Conservation (phyloP, 345 rosid genomes). For the Ceriops tagal region DNA sequence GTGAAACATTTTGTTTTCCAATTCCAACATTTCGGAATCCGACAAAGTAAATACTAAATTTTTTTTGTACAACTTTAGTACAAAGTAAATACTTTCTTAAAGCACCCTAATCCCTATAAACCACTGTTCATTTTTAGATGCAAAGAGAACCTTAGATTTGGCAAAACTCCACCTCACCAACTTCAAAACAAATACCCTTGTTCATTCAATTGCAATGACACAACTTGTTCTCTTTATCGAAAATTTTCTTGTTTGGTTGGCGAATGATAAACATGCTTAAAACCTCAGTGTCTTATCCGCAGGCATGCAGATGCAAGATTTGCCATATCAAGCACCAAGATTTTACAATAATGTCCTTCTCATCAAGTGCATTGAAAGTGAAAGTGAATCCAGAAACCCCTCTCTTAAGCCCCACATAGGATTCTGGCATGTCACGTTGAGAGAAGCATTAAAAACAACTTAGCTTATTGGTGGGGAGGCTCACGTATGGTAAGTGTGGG, state of each 20-base stretch:
- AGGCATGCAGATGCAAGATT: background rate
- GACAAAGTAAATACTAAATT: background rate
- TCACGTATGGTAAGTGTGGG: constrained; percentile 16
- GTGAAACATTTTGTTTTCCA: background rate
- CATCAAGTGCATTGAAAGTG: constrained; percentile 21
- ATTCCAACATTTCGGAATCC: background rate
- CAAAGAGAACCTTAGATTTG: background rate
- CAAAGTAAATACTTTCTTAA: background rate
- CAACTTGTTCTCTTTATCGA: constrained; percentile 8
- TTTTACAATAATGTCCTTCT: constrained; percentile 16
- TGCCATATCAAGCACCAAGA: constrained; percentile 3
- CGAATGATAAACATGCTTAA: constrained; percentile 20
- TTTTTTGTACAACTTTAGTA: background rate
- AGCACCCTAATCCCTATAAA: background rate
- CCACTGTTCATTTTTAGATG: background rate
- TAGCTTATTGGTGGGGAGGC: constrained; percentile 15
- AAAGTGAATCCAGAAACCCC: constrained; percentile 25
- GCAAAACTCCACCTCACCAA: background rate
- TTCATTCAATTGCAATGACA: constrained; percentile 8
- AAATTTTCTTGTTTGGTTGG: constrained; percentile 3
- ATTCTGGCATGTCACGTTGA: constrained; percentile 42
- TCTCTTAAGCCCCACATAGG: constrained; percentile 44
- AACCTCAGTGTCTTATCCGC: constrained; percentile 13
- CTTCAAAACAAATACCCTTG: constrained; percentile 1
- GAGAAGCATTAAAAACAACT: constrained; percentile 17